Percentiles rank a stretch among this genome's conserved stretches.
Evolutionary conservation across 768 basidiomycete genomes (phyloP).

Genomic region (Kwoniella sp.): DNA sequence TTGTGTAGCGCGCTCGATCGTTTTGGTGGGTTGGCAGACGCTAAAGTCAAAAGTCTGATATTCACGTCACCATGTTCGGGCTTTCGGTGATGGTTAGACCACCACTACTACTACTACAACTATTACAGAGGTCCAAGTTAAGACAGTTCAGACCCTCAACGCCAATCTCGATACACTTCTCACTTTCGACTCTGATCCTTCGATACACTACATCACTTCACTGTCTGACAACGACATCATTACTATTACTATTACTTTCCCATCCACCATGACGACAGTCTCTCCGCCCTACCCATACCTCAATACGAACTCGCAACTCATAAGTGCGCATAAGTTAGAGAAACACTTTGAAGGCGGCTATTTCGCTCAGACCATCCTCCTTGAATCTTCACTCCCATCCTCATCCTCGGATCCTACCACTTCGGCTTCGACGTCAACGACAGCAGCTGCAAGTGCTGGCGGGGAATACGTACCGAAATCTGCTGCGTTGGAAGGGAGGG

Average conservation of each 20-base stretch:
- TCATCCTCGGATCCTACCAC: neutral
- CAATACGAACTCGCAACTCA: constrained; percentile 35
- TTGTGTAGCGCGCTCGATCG: neutral
- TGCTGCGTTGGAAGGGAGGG: constrained; percentile 10
- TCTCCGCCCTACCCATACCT: constrained; percentile 37
- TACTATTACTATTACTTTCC: no score
- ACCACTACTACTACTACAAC: no score
- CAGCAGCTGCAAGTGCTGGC: neutral
- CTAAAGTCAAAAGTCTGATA: no score
- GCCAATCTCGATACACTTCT: no score
- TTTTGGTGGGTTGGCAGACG: no score
- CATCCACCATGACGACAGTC: constrained; percentile 15
- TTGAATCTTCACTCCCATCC: constrained; percentile 24
- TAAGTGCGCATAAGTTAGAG: constrained; percentile 48
- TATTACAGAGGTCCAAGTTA: no score
- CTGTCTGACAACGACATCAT: no score
- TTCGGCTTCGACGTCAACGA: neutral
- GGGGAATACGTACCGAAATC: constrained; percentile 8
- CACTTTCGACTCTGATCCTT: no score
- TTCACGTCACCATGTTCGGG: neutral
- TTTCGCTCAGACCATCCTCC: constrained; percentile 39
- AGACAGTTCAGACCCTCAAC: no score
- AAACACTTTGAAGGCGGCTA: constrained; percentile 51
- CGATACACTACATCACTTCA: no score
- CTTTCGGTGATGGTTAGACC: neutral